phyloP scores from a whole-genome alignment of 306 rosid genomes.

The Sechiopsis laciniata region DNA sequence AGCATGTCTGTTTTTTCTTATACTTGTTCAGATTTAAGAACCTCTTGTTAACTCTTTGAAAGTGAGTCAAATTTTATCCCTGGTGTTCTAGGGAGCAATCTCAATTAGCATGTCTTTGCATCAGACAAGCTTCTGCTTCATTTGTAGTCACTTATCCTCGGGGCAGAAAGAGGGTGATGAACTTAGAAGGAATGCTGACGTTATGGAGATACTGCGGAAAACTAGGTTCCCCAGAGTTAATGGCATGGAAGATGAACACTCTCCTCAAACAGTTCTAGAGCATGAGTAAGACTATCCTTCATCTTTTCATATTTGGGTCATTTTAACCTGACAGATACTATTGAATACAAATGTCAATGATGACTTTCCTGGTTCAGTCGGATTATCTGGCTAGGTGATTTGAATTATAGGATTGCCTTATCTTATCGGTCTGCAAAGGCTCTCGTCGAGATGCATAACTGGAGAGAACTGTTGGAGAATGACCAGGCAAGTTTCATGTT shows the following conservation, averaged over 20 bases:
- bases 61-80: background rate
- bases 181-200: constrained; percentile 89
- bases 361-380: too few relatives aligned
- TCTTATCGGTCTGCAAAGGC: too few relatives aligned
- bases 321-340: background rate
- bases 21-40: background rate
- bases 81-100: constrained; percentile 84
- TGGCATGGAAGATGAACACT: constrained; percentile 50
- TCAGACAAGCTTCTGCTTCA: constrained; percentile 94
- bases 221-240: constrained; percentile 78
- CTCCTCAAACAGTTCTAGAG: constrained; percentile 76
- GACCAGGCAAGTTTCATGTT: constrained; percentile 53
- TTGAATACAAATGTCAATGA: background rate
- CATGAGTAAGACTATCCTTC: constrained; percentile 61
- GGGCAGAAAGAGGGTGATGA: constrained; percentile 40
- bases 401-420: too few relatives aligned
- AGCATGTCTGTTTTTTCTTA: background rate
- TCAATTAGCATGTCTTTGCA: constrained; percentile 96
- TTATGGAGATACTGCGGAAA: constrained; percentile 86
- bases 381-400: too few relatives aligned
- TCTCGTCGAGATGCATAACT: too few relatives aligned
- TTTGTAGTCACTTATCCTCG: constrained; percentile 94
- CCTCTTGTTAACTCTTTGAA: background rate
- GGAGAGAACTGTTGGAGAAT: too few relatives aligned
- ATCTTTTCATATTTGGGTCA: background rate